A percentile compares a stretch with the other conserved stretches of the same genome.
These are phyloP conservation scores for Acarospora socialis DNA, from an alignment of 2,329 filamentous ascomycete species.

Conservation along the genomic window DNA sequence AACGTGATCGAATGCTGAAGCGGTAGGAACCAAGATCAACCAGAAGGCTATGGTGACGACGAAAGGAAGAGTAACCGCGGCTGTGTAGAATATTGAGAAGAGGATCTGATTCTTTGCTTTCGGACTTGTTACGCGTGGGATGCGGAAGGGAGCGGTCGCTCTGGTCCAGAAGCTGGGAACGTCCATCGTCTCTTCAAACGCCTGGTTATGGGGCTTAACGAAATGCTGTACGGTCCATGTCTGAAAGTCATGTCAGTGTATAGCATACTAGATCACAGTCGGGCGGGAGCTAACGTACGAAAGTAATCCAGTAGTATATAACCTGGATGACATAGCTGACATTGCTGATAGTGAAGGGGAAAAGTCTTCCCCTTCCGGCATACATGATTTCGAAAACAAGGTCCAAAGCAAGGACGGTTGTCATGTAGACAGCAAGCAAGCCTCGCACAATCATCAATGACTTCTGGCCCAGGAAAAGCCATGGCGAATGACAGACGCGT, in stretches of 20 bases:
- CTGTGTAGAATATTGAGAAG: conserved; percentile 22
- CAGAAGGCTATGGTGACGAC: conserved; percentile 20
- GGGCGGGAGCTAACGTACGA: conserved; percentile 15
- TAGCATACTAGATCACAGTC: not conserved
- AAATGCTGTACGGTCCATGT: not conserved
- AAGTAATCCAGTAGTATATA: conserved; percentile 18
- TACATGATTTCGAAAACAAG: conserved; percentile 17
- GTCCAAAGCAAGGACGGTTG: conserved; percentile 14
- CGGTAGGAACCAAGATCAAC: conserved; percentile 16
- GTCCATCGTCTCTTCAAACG: conserved; percentile 1
- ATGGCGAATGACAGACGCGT: conserved; percentile 23
- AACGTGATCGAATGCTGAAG: not conserved
- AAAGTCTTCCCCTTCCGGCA: conserved; percentile 13
- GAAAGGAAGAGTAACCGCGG: conserved; percentile 18
- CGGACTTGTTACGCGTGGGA: not conserved
- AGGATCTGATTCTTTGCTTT: conserved; percentile 13
- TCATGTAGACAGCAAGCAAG: conserved; percentile 15
- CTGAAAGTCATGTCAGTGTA: too few relatives aligned
- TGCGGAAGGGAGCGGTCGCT: conserved; percentile 8
- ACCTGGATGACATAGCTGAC: conserved; percentile 18
- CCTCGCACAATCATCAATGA: conserved; percentile 16
- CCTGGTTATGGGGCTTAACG: not conserved
- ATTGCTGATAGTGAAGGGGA: conserved; percentile 19
- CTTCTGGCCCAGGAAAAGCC: conserved; percentile 18
- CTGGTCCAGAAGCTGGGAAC: conserved; percentile 18